Conservation (phyloP, 345 rosid genomes). For the Lepidium africanum region DNA sequence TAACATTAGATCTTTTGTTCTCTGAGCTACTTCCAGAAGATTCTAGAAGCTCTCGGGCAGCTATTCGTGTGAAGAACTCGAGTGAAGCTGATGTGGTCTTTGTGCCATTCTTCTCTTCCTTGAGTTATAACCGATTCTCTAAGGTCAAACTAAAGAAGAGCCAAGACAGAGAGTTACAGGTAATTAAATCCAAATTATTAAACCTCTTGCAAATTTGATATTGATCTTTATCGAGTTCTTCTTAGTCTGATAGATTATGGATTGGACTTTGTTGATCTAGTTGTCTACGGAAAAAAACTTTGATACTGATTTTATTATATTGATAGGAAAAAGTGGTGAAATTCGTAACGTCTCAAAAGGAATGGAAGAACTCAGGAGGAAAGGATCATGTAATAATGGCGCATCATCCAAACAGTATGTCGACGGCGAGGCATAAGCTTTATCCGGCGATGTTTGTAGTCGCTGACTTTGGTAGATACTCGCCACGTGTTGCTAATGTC, state of each 20-base stretch:
- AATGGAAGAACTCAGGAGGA: constrained; percentile 82
- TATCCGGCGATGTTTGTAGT: constrained; percentile 79
- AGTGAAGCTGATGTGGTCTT: constrained; percentile 78
- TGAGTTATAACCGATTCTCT: constrained; percentile 70
- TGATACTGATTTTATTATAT: neutral
- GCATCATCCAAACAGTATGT: constrained; percentile 95
- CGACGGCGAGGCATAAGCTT: constrained; percentile 63
- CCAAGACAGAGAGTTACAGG: constrained; percentile 47
- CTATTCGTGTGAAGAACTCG: constrained; percentile 67
- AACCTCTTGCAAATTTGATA: neutral
- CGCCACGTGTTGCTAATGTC: constrained; percentile 69
- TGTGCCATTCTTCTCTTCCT: constrained; percentile 86
- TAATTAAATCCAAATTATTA: neutral
- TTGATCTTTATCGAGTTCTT: neutral
- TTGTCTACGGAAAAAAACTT: too few species aligned
- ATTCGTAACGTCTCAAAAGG: constrained; percentile 46
- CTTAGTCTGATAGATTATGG: too few species aligned
- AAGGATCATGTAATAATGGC: constrained; percentile 73
- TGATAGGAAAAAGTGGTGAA: constrained; percentile 58
- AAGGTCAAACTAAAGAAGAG: constrained; percentile 55
- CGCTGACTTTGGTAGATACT: constrained; percentile 90
- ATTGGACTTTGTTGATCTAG: too few species aligned
- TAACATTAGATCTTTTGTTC: constrained; percentile 77
- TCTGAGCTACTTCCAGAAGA: constrained; percentile 48
- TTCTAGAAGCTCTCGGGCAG: constrained; percentile 41